Evolutionary conservation across 1,284 basidiomycete species (phyloP).

Genomic region (Ceratobasidium sp.): DNA sequence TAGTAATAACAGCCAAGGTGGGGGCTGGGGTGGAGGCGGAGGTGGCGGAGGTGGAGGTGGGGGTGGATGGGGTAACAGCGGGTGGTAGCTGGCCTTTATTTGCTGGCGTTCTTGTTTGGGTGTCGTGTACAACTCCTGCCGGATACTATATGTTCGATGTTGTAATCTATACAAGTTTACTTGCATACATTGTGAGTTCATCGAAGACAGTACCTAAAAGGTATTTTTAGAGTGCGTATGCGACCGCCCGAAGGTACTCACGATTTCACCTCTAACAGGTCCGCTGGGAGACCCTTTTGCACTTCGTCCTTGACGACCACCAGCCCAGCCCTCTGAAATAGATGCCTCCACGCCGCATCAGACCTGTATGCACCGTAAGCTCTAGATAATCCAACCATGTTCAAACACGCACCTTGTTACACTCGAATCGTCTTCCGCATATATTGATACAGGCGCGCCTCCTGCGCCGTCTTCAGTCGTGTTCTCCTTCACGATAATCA

Average conservation of each 20-base stretch:
- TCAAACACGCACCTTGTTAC: conserved; percentile 74
- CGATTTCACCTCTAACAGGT: conserved; percentile 88
- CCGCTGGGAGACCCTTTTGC: conserved; percentile 83
- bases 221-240: background rate
- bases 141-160: conserved; percentile 33
- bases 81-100: conserved; percentile 49
- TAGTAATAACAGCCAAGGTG: conserved; percentile 7
- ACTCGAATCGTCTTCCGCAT: conserved; percentile 90
- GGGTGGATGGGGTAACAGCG: conserved; percentile 58
- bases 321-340: conserved; percentile 79
- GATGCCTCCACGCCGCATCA: conserved; percentile 81
- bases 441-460: conserved; percentile 70
- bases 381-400: conserved; percentile 50
- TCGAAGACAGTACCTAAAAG: conserved; percentile 33
- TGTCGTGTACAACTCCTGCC: conserved; percentile 25
- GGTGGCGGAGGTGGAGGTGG: conserved; percentile 72
- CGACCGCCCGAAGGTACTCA: conserved; percentile 57
- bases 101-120: conserved; percentile 16
- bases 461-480: conserved; percentile 73
- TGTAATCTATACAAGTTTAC: conserved; percentile 21
- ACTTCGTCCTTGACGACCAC: conserved; percentile 75
- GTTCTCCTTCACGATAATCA: conserved; percentile 94
- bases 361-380: conserved; percentile 67
- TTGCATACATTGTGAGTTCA: conserved; percentile 1
- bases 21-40: conserved; percentile 58